Percentiles rank a stretch among this genome's conserved stretches.
These are phyloP conservation scores for Tephrocybe sp. DNA, from an alignment of 768 basidiomycete genomes.

Conservation along the genomic window DNA sequence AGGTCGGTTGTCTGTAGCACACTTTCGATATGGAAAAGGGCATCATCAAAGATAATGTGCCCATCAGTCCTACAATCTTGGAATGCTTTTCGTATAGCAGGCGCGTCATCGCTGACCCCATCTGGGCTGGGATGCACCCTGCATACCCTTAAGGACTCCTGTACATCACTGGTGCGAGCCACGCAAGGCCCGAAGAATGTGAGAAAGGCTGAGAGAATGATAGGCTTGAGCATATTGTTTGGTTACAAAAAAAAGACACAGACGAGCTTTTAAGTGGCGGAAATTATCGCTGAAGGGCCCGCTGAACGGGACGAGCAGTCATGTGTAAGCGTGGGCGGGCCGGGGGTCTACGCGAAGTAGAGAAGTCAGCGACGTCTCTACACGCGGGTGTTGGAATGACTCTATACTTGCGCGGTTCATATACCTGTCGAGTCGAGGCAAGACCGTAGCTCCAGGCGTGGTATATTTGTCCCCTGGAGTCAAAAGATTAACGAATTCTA, in stretches of 20 bases:
- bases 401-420: no score
- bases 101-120: slow-evolving; percentile 22
- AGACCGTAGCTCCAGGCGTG: no score
- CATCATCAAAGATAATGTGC: slow-evolving; percentile 26
- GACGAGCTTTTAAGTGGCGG: not conserved
- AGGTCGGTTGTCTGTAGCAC: slow-evolving; percentile 32
- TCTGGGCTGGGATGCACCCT: slow-evolving; percentile 19
- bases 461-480: no score
- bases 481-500: no score
- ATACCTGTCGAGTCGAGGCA: no score
- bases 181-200: slow-evolving; percentile 15
- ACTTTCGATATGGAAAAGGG: slow-evolving; percentile 32
- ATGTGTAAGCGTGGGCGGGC: not conserved
- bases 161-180: slow-evolving; percentile 2
- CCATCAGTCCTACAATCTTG: slow-evolving; percentile 14
- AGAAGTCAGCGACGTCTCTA: no score
- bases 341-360: not conserved
- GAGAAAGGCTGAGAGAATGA: slow-evolving; percentile 18
- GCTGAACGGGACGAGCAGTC: not conserved
- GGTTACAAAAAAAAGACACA: not conserved
- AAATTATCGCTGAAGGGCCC: not conserved
- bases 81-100: slow-evolving; percentile 23
- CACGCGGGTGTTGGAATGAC: no score
- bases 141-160: slow-evolving; percentile 11
- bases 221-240: slow-evolving; percentile 12